Conservation (phyloP, 768 basidiomycete genomes). For the Russula dissimulans region DNA sequence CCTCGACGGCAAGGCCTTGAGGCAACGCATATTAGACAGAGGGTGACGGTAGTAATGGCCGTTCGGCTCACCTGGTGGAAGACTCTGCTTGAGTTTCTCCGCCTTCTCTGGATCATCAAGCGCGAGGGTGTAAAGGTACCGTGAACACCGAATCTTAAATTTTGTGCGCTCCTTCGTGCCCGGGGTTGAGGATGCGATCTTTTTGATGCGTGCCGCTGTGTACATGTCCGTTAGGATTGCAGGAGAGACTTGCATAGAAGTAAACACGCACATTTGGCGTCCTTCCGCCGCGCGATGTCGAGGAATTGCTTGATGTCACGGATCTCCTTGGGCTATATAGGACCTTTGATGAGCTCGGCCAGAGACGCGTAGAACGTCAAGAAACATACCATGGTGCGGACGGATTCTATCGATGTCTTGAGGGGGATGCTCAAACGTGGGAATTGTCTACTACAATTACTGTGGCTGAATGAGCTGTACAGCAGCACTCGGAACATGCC, state of each 20-base stretch:
- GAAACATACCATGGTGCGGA: slow-evolving; percentile 4
- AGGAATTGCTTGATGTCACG: slow-evolving; percentile 98
- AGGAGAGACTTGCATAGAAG: background rate
- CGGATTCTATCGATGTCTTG: no score
- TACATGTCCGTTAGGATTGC: slow-evolving; percentile 1
- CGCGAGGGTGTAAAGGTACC: slow-evolving; percentile 95
- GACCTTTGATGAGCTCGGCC: background rate
- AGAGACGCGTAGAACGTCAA: background rate
- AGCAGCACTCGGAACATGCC: slow-evolving; percentile 7
- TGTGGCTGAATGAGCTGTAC: slow-evolving; percentile 13
- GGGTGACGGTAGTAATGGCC: background rate
- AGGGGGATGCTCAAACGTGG: no score
- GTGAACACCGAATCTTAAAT: slow-evolving; percentile 97
- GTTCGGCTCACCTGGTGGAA: slow-evolving; percentile 76
- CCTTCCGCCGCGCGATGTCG: slow-evolving; percentile 93
- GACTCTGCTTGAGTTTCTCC: slow-evolving; percentile 89
- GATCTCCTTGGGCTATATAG: slow-evolving; percentile 86
- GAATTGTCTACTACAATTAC: no score
- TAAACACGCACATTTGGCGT: slow-evolving; percentile 83
- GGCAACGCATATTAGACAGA: background rate
- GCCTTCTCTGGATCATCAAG: slow-evolving; percentile 97
- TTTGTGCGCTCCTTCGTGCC: slow-evolving; percentile 80
- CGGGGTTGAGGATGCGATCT: slow-evolving; percentile 59
- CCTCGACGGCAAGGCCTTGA: slow-evolving; percentile 63
- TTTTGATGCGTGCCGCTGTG: slow-evolving; percentile 96